Evolutionary conservation across 345 rosid species (phyloP).

Genomic region (Acer negundo): DNA sequence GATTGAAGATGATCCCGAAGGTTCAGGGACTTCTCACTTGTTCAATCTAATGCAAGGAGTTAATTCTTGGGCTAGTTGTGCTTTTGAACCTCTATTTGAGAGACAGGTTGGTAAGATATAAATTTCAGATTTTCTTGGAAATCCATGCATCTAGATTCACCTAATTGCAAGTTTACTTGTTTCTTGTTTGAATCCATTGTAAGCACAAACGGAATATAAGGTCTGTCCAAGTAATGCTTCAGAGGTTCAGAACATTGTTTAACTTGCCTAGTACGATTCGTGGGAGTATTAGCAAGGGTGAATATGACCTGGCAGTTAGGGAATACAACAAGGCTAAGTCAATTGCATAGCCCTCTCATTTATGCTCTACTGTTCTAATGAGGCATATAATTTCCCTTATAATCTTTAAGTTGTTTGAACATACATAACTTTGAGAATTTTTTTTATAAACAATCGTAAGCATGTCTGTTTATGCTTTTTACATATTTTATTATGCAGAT

Average conservation of each 20-base stretch:
- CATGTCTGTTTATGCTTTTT: too few species aligned
- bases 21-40: too few species aligned
- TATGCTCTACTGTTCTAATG: slow-evolving; percentile 34
- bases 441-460: too few species aligned
- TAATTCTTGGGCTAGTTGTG: too few species aligned
- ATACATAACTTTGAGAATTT: too few species aligned
- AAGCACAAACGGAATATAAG: slow-evolving; percentile 99
- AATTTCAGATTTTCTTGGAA: slow-evolving; percentile 17
- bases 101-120: too few species aligned
- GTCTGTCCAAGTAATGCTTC: slow-evolving; percentile 98
- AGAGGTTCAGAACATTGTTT: slow-evolving; percentile 91
- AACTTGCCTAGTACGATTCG: slow-evolving; percentile 96
- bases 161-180: slow-evolving; percentile 10
- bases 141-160: neutral
- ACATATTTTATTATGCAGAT: too few species aligned
- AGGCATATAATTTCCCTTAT: neutral
- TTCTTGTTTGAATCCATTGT: slow-evolving; percentile 23
- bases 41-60: too few species aligned
- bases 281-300: slow-evolving; percentile 91
- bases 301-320: slow-evolving; percentile 94
- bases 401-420: neutral
- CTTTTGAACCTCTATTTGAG: too few species aligned
- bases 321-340: slow-evolving; percentile 99
- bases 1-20: too few species aligned
- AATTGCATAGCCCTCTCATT: slow-evolving; percentile 92